Conservation (phyloP, 257 asterid genomes). For the Dorcoceras hygrometricum region DNA sequence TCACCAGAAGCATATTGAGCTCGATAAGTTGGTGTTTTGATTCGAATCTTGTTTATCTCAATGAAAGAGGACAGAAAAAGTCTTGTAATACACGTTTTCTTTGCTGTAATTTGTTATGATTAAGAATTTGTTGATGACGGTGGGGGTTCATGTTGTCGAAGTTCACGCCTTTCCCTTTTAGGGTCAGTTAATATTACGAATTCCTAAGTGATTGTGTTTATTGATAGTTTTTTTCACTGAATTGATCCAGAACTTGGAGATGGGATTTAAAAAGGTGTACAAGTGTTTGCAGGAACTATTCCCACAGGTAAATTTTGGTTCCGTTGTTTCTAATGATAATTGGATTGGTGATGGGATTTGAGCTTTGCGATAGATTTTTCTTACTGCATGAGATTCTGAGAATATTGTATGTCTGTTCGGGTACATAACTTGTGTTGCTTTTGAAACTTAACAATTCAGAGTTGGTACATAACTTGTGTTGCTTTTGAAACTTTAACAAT, state of each 20-base stretch:
- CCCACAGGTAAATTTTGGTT: conserved; percentile 41
- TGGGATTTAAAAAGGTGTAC: conserved; percentile 33
- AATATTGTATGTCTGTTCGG: too few relatives aligned
- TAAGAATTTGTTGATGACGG: conserved; percentile 5
- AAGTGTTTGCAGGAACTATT: conserved; percentile 31
- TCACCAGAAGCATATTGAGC: not conserved
- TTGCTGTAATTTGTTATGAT: not conserved
- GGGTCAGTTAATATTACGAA: not conserved
- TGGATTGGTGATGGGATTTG: too few relatives aligned
- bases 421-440: not conserved
- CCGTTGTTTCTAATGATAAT: too few relatives aligned
- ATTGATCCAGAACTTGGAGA: conserved; percentile 26
- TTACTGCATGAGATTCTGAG: not conserved
- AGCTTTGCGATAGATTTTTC: not conserved
- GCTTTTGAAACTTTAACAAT: too few relatives aligned
- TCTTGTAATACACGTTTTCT: not conserved
- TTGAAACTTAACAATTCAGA: too few relatives aligned
- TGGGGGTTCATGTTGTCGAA: conserved; percentile 20
- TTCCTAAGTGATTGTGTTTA: conserved; percentile 9
- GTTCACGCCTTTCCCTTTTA: conserved; percentile 14
- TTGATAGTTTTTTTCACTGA: conserved; percentile 13
- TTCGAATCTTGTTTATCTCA: not conserved
- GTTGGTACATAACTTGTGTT: not conserved
- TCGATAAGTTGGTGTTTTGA: not conserved
- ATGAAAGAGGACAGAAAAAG: too few relatives aligned